Evolutionary conservation across 352 stramenopile genomes (phyloP).

Genomic region (Globisporangium megalacanthum): DNA sequence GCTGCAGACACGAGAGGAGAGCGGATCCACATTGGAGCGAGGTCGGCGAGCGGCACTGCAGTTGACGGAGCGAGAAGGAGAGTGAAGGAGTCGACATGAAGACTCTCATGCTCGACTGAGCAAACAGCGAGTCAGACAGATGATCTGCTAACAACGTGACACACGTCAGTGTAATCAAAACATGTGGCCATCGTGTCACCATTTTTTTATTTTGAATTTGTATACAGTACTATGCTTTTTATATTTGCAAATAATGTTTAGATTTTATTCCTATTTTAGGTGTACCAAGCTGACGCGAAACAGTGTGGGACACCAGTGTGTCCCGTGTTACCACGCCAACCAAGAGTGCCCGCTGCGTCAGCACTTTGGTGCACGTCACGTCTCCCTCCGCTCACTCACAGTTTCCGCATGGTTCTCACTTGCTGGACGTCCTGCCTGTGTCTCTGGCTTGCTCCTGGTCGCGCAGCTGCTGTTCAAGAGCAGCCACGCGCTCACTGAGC

Average conservation of each 20-base stretch:
- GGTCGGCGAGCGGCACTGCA: background rate
- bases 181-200: too few relatives aligned
- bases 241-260: too few relatives aligned
- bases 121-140: background rate
- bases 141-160: too few relatives aligned
- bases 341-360: background rate
- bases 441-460: background rate
- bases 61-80: background rate
- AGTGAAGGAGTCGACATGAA: background rate
- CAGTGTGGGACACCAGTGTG: too few relatives aligned
- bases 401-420: background rate
- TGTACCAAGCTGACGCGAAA: too few relatives aligned
- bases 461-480: slow-evolving; percentile 24
- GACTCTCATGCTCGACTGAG: background rate
- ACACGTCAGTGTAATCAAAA: too few relatives aligned
- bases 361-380: background rate
- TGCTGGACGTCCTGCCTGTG: too few relatives aligned
- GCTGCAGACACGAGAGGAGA: background rate
- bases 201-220: too few relatives aligned
- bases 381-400: too few relatives aligned
- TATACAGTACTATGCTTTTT: too few relatives aligned
- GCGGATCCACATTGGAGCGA: slow-evolving; percentile 1
- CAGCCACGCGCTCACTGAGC: slow-evolving; percentile 28
- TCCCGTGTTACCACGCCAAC: too few relatives aligned
- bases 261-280: too few relatives aligned